Evolutionary conservation across 192 early-diverging fungal genomes (phyloP).

Genomic region (Pilobolus umbonatus): DNA sequence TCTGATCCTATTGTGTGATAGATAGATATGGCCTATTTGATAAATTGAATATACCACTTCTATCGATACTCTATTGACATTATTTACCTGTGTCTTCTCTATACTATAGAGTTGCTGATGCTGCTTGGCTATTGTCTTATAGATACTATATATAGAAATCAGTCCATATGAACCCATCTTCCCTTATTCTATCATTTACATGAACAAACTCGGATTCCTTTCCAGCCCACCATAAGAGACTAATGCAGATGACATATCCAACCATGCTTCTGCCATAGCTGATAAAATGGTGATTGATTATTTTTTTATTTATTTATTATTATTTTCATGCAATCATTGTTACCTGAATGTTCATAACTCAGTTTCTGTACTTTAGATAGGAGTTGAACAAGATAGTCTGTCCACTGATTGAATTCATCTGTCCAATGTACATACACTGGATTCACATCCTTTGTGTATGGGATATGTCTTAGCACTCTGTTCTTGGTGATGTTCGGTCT

Average conservation of each 20-base stretch:
- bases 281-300: background rate
- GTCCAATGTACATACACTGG: slow-evolving; percentile 4
- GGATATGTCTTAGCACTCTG: too few relatives aligned
- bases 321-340: too few relatives aligned
- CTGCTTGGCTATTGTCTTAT: slow-evolving; percentile 25
- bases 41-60: too few relatives aligned
- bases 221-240: slow-evolving; percentile 26
- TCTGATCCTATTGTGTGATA: slow-evolving; percentile 15
- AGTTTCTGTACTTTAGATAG: too few relatives aligned
- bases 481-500: slow-evolving; percentile 15
- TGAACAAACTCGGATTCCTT: slow-evolving; percentile 26
- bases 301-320: background rate
- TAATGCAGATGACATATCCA: slow-evolving; percentile 17
- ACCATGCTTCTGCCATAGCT: slow-evolving; percentile 14
- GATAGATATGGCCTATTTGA: background rate
- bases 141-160: slow-evolving; percentile 3
- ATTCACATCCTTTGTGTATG: slow-evolving; percentile 21
- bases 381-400: too few relatives aligned
- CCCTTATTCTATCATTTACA: slow-evolving; percentile 11
- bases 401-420: too few relatives aligned
- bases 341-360: too few relatives aligned
- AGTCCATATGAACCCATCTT: background rate
- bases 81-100: slow-evolving; percentile 26
- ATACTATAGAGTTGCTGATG: slow-evolving; percentile 20
- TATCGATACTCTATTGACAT: too few relatives aligned